Evolutionary conservation across 257 asterid genomes (phyloP).

Genomic region (Linaria vulgaris): DNA sequence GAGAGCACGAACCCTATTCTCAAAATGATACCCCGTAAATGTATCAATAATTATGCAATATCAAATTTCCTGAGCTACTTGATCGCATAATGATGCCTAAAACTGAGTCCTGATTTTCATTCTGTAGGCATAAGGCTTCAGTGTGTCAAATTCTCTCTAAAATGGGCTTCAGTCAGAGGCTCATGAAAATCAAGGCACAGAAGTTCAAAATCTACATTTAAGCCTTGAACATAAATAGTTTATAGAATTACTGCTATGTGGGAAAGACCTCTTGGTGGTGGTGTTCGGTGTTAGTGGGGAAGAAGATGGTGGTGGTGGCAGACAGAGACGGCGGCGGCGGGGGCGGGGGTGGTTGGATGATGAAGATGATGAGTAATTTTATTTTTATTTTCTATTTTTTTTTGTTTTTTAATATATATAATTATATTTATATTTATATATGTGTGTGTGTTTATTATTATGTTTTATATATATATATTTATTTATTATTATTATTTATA

Average conservation of each 20-base stretch:
- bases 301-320: too few relatives aligned
- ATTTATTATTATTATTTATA: too few relatives aligned
- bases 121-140: background rate
- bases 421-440: too few relatives aligned
- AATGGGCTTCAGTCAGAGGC: background rate
- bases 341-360: too few relatives aligned
- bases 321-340: too few relatives aligned
- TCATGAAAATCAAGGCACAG: conserved; percentile 6
- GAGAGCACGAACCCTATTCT: too few relatives aligned
- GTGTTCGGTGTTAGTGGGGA: too few relatives aligned
- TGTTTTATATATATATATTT: too few relatives aligned
- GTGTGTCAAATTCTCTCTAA: background rate
- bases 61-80: background rate
- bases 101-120: background rate
- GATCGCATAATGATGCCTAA: background rate
- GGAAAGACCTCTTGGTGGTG: conserved; percentile 10
- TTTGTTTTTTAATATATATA: too few relatives aligned
- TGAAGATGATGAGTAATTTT: too few relatives aligned
- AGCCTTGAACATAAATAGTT: conserved; percentile 14
- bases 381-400: too few relatives aligned
- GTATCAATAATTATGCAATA: background rate
- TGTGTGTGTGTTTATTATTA: too few relatives aligned
- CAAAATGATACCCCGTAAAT: background rate
- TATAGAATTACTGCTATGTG: conserved; percentile 10
- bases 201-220: conserved; percentile 5